Evolutionary conservation across 768 basidiomycete genomes (phyloP), one percentile per base, ranked within the genome.

Genomic region (Suillus subluteus): DNA sequence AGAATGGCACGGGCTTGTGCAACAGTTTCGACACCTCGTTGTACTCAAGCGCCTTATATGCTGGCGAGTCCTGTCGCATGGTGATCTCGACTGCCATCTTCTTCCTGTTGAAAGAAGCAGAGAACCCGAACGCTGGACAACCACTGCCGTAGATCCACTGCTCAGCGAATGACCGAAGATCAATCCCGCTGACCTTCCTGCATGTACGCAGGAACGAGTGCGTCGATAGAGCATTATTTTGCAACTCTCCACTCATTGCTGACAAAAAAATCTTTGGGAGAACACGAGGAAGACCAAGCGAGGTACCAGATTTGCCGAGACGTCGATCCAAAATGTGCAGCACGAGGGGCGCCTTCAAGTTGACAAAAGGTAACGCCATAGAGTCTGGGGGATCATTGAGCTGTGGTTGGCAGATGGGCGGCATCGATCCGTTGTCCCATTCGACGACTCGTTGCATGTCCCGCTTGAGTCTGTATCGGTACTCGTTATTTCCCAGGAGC

Each of bases 91-190:
- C 95, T 2, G 95, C 92, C 91, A 99, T 98, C 79, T 96, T 95
- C 85, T 98, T 99, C 73, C 96, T 84, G 76, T 98, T 97, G 79
- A 99, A 99, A 43, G 89, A 89, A 1, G 97, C 95, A 15, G 89
- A 88, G 75, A 99, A 92, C 0, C 86, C 87, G 75, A 99, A 96
- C 3, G 90, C 86, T 0, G 98, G 98, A 75, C 96, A 98, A 26
- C 98, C 98, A 75, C 93, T 95, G 15, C 96, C 96, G 73, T 96
- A 98, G 68, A 99, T 95, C 98, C 98, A 99, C 76, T 99, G 97
- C 73, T 99, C 96, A n/a, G 95, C 94, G 74, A 99, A 99, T 37
- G 88, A 86, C 64, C 92, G 85, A 30, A 92, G 86, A 74, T 99
- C 97, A 21, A 94, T 91, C 12, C 96, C 94, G 73, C 93, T 94